These are phyloP conservation scores for Tuber melanosporum DNA, from an alignment of 495 filamentous ascomycete species.

Conservation along the genomic window DNA sequence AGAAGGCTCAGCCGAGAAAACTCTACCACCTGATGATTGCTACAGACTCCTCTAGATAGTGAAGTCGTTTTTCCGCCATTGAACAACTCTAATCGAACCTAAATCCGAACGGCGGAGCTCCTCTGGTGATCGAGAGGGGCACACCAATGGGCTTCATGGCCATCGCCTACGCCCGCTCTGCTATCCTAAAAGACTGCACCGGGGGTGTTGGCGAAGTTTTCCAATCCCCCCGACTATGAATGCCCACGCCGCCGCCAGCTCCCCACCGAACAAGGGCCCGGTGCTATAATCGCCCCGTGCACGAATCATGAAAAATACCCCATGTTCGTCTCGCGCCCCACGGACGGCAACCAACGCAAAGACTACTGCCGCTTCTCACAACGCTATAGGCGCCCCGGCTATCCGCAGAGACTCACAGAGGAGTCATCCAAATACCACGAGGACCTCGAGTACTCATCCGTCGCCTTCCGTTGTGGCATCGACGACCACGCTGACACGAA, in stretches of 20 bases:
- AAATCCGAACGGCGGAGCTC: slow-evolving; percentile 73
- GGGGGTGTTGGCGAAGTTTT: slow-evolving; percentile 53
- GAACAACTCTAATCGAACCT: slow-evolving; percentile 86
- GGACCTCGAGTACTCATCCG: slow-evolving; percentile 79
- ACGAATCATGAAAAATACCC: slow-evolving; percentile 86
- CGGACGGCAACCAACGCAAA: slow-evolving; percentile 59
- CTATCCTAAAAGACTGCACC: slow-evolving; percentile 70
- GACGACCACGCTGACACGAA: slow-evolving; percentile 44
- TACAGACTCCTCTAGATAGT: slow-evolving; percentile 70
- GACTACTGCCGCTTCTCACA: slow-evolving; percentile 91
- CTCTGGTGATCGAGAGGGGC: slow-evolving; percentile 87
- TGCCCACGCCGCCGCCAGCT: slow-evolving; percentile 45
- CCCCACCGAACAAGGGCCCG: slow-evolving; percentile 57
- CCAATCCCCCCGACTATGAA: slow-evolving; percentile 37
- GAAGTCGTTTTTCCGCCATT: slow-evolving; percentile 68
- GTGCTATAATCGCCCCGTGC: slow-evolving; percentile 93
- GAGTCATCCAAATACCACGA: slow-evolving; percentile 68
- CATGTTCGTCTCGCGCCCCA: slow-evolving; percentile 70
- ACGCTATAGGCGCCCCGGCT: slow-evolving; percentile 74
- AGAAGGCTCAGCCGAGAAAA: slow-evolving; percentile 56
- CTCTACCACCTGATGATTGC: slow-evolving; percentile 85
- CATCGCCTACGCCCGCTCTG: slow-evolving; percentile 71
- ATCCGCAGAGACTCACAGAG: slow-evolving; percentile 71
- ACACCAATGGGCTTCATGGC: slow-evolving; percentile 86
- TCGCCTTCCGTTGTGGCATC: slow-evolving; percentile 77